Conservation (phyloP, 768 basidiomycete species). For the Leccinum subgranulosum region DNA sequence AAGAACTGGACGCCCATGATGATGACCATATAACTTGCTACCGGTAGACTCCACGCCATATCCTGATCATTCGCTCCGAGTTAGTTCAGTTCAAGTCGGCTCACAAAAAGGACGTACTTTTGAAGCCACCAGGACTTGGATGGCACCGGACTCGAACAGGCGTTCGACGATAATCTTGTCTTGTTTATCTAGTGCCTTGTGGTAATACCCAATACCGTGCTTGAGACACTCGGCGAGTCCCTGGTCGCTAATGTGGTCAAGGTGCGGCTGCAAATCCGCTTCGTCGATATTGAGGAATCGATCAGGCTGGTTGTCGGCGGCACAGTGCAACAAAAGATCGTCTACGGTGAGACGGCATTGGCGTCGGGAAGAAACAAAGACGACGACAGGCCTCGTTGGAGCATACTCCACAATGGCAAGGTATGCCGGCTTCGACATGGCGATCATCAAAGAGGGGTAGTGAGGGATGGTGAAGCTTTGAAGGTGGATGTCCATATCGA, state of each 20-base stretch:
- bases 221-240: constrained; percentile 76
- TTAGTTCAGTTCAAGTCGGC: neutral
- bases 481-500: constrained; percentile 96
- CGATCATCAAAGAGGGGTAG: constrained; percentile 97
- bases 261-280: constrained; percentile 79
- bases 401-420: constrained; percentile 89
- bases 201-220: constrained; percentile 93
- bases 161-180: constrained; percentile 94
- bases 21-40: constrained; percentile 95
- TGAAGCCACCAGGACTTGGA: constrained; percentile 91
- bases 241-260: constrained; percentile 79
- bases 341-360: constrained; percentile 94
- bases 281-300: constrained; percentile 88
- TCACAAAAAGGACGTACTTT: constrained; percentile 50
- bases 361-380: constrained; percentile 90
- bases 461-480: constrained; percentile 97
- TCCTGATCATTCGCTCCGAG: constrained; percentile 48
- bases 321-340: constrained; percentile 84
- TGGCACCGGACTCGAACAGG: constrained; percentile 89
- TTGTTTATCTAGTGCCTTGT: constrained; percentile 88
- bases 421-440: constrained; percentile 98
- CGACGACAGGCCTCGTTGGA: constrained; percentile 78
- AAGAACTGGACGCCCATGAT: constrained; percentile 99
- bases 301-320: constrained; percentile 80
- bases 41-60: constrained; percentile 93